These are phyloP conservation scores for Salix viminalis DNA, from an alignment of 345 rosid genomes.

Conservation along the genomic window DNA sequence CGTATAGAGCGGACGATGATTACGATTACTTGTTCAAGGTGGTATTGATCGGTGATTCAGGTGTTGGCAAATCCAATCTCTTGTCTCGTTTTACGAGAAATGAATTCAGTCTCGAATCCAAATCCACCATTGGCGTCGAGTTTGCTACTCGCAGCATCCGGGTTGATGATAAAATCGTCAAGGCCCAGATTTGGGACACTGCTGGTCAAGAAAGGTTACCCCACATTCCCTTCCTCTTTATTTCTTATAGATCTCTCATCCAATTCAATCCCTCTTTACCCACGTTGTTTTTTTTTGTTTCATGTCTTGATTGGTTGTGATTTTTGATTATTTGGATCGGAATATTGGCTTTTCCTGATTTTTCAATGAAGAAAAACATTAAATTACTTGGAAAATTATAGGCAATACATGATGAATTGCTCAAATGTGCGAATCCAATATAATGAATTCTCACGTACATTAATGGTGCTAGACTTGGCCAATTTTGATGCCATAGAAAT, in stretches of 20 bases:
- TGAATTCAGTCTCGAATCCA: conserved; percentile 33
- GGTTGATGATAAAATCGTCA: conserved; percentile 32
- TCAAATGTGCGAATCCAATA: too few relatives aligned
- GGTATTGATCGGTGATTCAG: conserved; percentile 33
- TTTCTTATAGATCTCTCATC: not conserved
- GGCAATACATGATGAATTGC: too few relatives aligned
- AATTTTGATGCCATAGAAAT: too few relatives aligned
- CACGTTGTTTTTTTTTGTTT: not conserved
- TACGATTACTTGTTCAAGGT: conserved; percentile 34
- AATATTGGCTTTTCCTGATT: not conserved
- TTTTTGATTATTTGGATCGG: not conserved
- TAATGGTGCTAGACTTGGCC: too few relatives aligned
- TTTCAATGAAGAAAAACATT: not conserved
- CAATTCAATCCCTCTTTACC: not conserved
- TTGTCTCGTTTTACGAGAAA: conserved; percentile 30
- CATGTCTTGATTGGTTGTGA: not conserved
- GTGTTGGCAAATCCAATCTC: conserved; percentile 30
- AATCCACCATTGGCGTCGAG: conserved; percentile 34
- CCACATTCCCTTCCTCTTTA: not conserved
- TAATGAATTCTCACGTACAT: too few relatives aligned
- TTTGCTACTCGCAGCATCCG: conserved; percentile 31
- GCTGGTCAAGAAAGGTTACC: conserved; percentile 32
- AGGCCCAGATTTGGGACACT: conserved; percentile 36
- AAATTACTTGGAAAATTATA: too few relatives aligned
- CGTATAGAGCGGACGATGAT: conserved; percentile 33